These are phyloP conservation scores for Datisca glomerata DNA, from an alignment of 306 rosid genomes.

Conservation along the genomic window DNA sequence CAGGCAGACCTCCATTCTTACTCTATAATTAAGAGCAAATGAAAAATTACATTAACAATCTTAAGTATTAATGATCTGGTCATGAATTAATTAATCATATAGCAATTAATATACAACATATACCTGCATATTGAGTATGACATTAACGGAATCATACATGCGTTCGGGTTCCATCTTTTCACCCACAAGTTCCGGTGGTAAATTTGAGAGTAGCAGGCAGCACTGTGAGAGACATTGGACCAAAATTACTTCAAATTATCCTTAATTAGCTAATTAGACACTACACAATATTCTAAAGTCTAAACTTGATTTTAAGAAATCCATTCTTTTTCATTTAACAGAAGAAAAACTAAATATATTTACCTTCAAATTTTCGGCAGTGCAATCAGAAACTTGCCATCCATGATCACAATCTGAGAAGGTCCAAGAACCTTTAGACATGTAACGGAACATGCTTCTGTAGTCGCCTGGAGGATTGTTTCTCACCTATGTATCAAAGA, in stretches of 20 bases:
- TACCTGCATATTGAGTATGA: slow-evolving; percentile 44
- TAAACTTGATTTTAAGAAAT: no score
- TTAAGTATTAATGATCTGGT: no score
- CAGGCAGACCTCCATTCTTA: slow-evolving; percentile 46
- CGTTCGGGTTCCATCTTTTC: slow-evolving; percentile 41
- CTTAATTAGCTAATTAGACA: no score
- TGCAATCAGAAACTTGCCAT: slow-evolving; percentile 66
- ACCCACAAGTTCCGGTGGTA: slow-evolving; percentile 47
- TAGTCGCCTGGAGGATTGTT: slow-evolving; percentile 51
- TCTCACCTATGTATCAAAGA: no score
- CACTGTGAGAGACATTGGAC: slow-evolving; percentile 19
- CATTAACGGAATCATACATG: slow-evolving; percentile 38
- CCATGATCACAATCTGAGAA: slow-evolving; percentile 65
- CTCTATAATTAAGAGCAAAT: no score
- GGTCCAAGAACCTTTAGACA: slow-evolving; percentile 67
- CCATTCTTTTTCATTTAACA: background rate
- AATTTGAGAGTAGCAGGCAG: slow-evolving; percentile 37
- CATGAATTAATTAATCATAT: no score
- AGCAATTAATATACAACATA: no score
- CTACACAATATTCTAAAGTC: no score
- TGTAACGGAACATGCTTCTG: slow-evolving; percentile 46
- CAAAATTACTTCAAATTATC: no score
- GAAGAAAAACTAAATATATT: background rate
- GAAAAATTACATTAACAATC: no score
- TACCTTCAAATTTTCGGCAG: slow-evolving; percentile 58